Evolutionary conservation across 345 rosid genomes (phyloP).

Genomic region (Populus ilicifolia): DNA sequence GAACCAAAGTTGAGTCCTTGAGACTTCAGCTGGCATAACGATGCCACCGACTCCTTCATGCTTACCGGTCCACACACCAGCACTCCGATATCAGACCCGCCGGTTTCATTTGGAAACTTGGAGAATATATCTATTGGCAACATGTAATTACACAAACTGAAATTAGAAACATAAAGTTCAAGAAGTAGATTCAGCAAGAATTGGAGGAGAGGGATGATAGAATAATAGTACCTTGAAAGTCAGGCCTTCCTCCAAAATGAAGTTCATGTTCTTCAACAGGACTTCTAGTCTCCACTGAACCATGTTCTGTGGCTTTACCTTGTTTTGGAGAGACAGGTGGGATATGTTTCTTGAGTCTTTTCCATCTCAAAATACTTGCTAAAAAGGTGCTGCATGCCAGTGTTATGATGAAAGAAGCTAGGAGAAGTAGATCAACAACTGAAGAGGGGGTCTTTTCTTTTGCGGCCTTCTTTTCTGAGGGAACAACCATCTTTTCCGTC

Average conservation of each 20-base stretch:
- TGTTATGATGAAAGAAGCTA: slow-evolving; percentile 51
- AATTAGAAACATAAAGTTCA: not conserved
- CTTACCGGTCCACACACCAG: slow-evolving; percentile 81
- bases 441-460: slow-evolving; percentile 66
- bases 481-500: slow-evolving; percentile 28
- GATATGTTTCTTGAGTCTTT: slow-evolving; percentile 39
- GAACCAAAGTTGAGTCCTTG: slow-evolving; percentile 20
- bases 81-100: slow-evolving; percentile 53
- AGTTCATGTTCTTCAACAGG: slow-evolving; percentile 49
- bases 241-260: slow-evolving; percentile 67
- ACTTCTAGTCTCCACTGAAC: slow-evolving; percentile 21
- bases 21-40: slow-evolving; percentile 34
- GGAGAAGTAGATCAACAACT: slow-evolving; percentile 52
- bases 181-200: not conserved
- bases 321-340: slow-evolving; percentile 33
- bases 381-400: slow-evolving; percentile 32
- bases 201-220: not conserved
- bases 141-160: not conserved
- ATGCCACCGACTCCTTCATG: slow-evolving; percentile 67
- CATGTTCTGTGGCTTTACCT: slow-evolving; percentile 21
- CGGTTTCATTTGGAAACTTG: slow-evolving; percentile 40
- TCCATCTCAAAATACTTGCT: slow-evolving; percentile 55
- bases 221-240: slow-evolving; percentile 51
- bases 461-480: slow-evolving; percentile 10
- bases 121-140: slow-evolving; percentile 46